A percentile compares a stretch with the other conserved stretches of the same genome.
These are phyloP conservation scores for Aeminium ludgeri DNA, from an alignment of 495 filamentous ascomycete genomes.

Conservation along the genomic window DNA sequence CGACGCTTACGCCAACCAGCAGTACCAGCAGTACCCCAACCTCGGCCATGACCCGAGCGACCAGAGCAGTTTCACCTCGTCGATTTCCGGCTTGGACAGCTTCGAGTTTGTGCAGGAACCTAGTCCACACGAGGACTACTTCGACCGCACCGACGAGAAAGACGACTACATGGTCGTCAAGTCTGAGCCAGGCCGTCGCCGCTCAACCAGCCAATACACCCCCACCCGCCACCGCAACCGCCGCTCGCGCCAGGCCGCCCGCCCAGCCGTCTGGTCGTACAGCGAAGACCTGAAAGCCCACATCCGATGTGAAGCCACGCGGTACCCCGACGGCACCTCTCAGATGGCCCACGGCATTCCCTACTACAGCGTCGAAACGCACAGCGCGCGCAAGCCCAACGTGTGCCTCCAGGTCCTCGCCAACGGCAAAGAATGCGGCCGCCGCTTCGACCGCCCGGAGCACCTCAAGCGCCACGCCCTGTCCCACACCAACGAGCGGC, in stretches of 20 bases:
- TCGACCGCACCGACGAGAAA: conserved; percentile 1
- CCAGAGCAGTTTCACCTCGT: conserved; percentile 1
- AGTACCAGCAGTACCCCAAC: conserved; percentile 1
- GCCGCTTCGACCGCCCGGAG: conserved; percentile 10
- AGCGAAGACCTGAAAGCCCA: no score
- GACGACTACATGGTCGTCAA: neutral
- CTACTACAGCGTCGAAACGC: neutral
- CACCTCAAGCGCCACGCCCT: conserved; percentile 11
- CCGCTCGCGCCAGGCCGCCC: neutral
- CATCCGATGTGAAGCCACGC: neutral
- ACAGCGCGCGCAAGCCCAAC: neutral
- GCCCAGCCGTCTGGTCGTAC: no score
- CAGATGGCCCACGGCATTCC: neutral
- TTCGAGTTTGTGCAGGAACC: neutral
- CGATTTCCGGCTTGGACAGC: neutral
- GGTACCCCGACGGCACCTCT: neutral
- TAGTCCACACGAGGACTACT: conserved; percentile 1
- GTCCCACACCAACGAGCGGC: conserved; percentile 1
- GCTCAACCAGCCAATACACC: neutral
- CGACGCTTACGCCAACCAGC: neutral
- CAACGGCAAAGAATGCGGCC: neutral
- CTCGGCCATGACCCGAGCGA: neutral
- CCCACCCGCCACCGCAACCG: neutral
- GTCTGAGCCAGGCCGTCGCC: neutral
- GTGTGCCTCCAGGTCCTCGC: neutral